A percentile compares a stretch with the other conserved stretches of the same genome.
phyloP scores from a whole-genome alignment of 495 filamentous ascomycete species.

The Pyrenula massariospora region DNA sequence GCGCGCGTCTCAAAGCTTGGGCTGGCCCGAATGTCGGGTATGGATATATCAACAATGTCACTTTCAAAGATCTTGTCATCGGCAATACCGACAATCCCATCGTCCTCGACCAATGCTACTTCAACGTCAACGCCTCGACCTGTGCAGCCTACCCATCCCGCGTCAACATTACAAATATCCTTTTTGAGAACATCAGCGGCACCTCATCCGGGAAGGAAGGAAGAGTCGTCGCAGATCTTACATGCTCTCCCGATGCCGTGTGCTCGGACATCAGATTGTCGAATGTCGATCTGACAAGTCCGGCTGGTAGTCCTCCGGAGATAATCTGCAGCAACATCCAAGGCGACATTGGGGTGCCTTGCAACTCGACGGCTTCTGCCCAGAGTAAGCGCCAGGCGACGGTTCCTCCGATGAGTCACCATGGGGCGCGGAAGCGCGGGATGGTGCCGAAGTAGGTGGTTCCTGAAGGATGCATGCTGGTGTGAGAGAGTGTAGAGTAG shows the following conservation, averaged over 20 bases:
- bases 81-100: constrained; percentile 42
- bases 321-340: constrained; percentile 40
- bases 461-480: no score
- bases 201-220: constrained; percentile 38
- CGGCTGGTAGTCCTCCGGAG: constrained; percentile 28
- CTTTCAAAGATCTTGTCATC: constrained; percentile 43
- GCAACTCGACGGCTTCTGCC: constrained; percentile 5
- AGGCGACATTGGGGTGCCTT: constrained; percentile 36
- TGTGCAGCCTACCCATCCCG: constrained; percentile 37
- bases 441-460: background rate
- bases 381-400: background rate
- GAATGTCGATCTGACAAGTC: constrained; percentile 36
- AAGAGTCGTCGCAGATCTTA: constrained; percentile 33
- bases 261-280: constrained; percentile 40
- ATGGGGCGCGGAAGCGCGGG: background rate
- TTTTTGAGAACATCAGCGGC: constrained; percentile 43
- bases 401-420: background rate
- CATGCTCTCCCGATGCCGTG: constrained; percentile 40
- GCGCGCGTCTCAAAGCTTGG: constrained; percentile 46
- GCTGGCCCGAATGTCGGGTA: constrained; percentile 38
- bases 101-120: constrained; percentile 48
- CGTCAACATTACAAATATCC: constrained; percentile 43
- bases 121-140: constrained; percentile 35
- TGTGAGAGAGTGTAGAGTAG: no score
- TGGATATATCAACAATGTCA: constrained; percentile 46